These are phyloP conservation scores for Tricholoma bakamatsutake DNA, from an alignment of 768 basidiomycete species.

Conservation along the genomic window DNA sequence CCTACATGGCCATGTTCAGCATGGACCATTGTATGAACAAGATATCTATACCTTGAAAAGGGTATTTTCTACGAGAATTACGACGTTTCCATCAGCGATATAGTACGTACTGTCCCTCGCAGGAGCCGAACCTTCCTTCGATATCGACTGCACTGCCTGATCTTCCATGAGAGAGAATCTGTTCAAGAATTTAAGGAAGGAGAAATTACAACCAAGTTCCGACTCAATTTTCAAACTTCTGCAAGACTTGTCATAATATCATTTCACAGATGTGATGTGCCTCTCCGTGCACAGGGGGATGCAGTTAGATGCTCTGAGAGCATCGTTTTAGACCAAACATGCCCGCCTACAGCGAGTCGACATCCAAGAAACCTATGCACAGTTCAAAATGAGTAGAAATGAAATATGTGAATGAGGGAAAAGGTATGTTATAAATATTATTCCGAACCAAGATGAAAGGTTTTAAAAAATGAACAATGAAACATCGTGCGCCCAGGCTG, in stretches of 20 bases:
- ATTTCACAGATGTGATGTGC: too few relatives aligned
- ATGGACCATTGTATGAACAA: too few relatives aligned
- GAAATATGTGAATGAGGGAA: background rate
- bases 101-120: constrained; percentile 24
- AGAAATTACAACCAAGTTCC: too few relatives aligned
- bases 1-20: constrained; percentile 5
- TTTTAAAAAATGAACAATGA: background rate
- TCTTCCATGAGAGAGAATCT: background rate
- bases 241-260: too few relatives aligned
- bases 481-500: background rate
- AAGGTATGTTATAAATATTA: background rate
- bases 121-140: background rate
- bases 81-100: constrained; percentile 37
- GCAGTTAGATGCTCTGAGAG: too few relatives aligned
- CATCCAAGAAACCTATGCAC: background rate
- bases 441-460: background rate
- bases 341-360: too few relatives aligned
- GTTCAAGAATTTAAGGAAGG: background rate
- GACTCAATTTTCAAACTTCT: too few relatives aligned
- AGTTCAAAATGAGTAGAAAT: background rate
- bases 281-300: too few relatives aligned
- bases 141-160: background rate
- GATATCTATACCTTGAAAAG: constrained; percentile 36
- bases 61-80: constrained; percentile 36
- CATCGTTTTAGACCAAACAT: background rate